Evolutionary conservation across 805 yeast species (phyloP), one percentile per base, ranked within the genome.

Genomic region (Saturnispora serradocipensis): DNA sequence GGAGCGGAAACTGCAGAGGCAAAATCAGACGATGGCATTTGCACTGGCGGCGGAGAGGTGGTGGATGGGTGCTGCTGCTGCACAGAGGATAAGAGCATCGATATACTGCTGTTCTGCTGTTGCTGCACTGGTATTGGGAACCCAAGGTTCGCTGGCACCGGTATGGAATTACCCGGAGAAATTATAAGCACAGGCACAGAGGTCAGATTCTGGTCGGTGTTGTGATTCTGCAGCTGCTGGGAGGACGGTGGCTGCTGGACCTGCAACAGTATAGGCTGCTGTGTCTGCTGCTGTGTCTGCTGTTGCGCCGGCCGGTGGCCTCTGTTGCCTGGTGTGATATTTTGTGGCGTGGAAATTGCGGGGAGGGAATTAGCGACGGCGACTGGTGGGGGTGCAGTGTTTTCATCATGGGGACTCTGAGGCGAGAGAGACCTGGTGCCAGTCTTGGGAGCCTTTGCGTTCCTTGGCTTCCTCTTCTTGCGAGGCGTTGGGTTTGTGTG

Each of bases 401-500:
- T 30, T 38, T 16, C 42, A 38, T 20, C 42, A 38, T 20, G 22
- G 62, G 27, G 22, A 30, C 20, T 30, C 20, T 27, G 45, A 18
- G 42, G 48, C 9, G n/a, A 35, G 5, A 7, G 25, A 24, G 32
- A 45, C 15, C 42, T 45, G 39, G 39, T 40, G 6, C 16, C 22
- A 22, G 45, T 16, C 16, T 43, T 43, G 10, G 45, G n/a, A 8
- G 42, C 18, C 50, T 56, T 51, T 5, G 51, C 49, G 47, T 54
- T 59, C 50, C 60, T 59, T 36, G 62, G 66, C n/a, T 61, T 61
- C 38, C 67, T 54, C 60, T 84, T 81, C 63, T 84, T 75, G 51
- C 82, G 62, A 30, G 85, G 78, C 50, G 80, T 79, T 16, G 88
- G 86, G 58, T 84, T 84, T 24, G 82, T 79, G 64, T 85, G 90